Evolutionary conservation across 306 rosid species (phyloP), one percentile per base, ranked within the genome.

Genomic region (Cercis canadensis): DNA sequence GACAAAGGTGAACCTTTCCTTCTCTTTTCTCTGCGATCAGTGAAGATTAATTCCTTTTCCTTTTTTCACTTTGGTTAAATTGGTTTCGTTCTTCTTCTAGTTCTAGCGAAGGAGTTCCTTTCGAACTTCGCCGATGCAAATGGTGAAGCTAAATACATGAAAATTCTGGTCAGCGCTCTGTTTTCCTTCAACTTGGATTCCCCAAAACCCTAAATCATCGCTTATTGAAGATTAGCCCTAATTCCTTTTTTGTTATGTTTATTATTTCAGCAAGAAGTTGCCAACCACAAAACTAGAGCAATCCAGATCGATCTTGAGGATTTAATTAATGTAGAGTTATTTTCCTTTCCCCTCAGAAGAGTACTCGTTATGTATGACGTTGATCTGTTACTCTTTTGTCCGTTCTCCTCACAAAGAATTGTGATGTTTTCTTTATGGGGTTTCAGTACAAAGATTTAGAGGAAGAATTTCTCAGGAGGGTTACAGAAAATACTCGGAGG

Each of bases 241-340:
- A 67, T 69, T 46, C 47, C 11, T 45, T 5, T 13, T 49, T 2
- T 34, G 46, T 29, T n/a, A n/a, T 24, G 41, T 2, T 57, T 32
- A 31, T 10, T 5, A 34, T 79, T 80, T 75, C 92, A 95, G 97
- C 97, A 95, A 87, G 84, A 95, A 21, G 89, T 95, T 49, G 96
- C 97, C 0, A 95, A 95, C 57, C 99, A 91, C 55, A 95, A 86
- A 80, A 62, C 79, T 33, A 82, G 87, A 16, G 84, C 98, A 15
- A 64, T 94, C 34, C 78, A 89, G 73, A 92, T 95, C 74, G 92
- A 95, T 67, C 90, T 95, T 1, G 96, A 88, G 74, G 97, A 95
- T 76, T 72, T 92, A 44, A 67, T 83, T 40, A 83, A 83, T 54
- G 99, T 95, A 80, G 67, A 36, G 0, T 66, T 40, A n/a, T 29